Base-by-base conservation (phyloP, 352 stramenopile genomes). In the Phytopythium helicoides region DNA sequence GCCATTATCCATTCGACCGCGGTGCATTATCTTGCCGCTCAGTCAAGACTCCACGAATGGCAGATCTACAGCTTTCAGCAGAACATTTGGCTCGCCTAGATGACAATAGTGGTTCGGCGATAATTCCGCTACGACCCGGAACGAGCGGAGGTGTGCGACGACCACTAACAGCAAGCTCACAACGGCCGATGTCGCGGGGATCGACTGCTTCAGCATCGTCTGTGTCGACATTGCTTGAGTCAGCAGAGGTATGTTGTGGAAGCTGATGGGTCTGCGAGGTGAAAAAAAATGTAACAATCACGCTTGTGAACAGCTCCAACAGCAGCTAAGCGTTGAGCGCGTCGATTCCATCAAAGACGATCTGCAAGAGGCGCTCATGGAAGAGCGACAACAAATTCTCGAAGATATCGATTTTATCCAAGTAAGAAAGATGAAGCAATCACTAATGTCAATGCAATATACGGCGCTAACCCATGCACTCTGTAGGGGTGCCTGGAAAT, bases 351-450 rank as follows among this genome's bases (percentile, higher is more conserved):
- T 91, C 45, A 76, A 73, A 28, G 72, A 77, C 26, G 70, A 87
- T 39, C 45, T 93, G 7, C 73, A 75, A 16, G 62, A 78, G 1
- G 80, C 82, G 3, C 36, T 93, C 26, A 25, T 64, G 11, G 74
- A 90, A 3, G 82, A 93, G 35, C 71, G 67, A 0, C 62, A 76
- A 34, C 65, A 86, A 47, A 46, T 93, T 2, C 67, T 93, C 7
- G 82, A 91, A 58, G 82, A 93, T 49, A 89, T 93, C 16, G 82
- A 93, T 22, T 93, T 93, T 54, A 86, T 91, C 11, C 82, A 93
- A 71, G 82, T 89, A 31, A 25, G 51, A 15, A 14, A 1, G 25
- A 9, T 3, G 1, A 1, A 10, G 25, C n/a, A n/a, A n/a, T n/a
- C n/a, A n/a, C n/a, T n/a, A n/a, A n/a, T n/a, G n/a, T n/a, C n/a